A percentile compares a stretch with the other conserved stretches of the same genome.
Conservation (phyloP, 257 asterid species). For the Przewalskia tangutica region DNA sequence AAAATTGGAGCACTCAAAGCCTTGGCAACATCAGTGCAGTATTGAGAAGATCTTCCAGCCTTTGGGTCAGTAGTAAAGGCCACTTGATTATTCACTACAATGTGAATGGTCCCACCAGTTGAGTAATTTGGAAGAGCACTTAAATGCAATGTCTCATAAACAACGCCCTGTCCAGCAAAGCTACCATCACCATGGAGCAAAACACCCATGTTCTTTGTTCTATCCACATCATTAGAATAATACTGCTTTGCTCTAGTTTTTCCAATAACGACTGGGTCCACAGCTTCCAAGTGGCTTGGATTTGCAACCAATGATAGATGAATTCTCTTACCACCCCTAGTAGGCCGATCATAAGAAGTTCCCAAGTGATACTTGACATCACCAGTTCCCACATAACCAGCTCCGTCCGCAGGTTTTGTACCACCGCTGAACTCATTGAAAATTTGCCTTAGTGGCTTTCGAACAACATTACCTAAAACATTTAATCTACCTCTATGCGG, state of each 20-base stretch:
- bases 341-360: slow-evolving; percentile 21
- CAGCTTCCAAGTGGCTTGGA: slow-evolving; percentile 29
- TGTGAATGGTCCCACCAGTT: slow-evolving; percentile 55
- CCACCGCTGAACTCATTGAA: slow-evolving; percentile 34
- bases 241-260: slow-evolving; percentile 23
- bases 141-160: slow-evolving; percentile 21
- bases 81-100: slow-evolving; percentile 71
- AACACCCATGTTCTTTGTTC: slow-evolving; percentile 17
- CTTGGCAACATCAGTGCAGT: slow-evolving; percentile 73
- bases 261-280: slow-evolving; percentile 26
- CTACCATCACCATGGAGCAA: slow-evolving; percentile 27
- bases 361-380: slow-evolving; percentile 31
- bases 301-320: slow-evolving; percentile 23
- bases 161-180: slow-evolving; percentile 30
- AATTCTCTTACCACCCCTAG: slow-evolving; percentile 21
- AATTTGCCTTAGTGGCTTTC: slow-evolving; percentile 87
- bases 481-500: slow-evolving; percentile 90
- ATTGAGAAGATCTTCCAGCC: slow-evolving; percentile 66
- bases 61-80: slow-evolving; percentile 64
- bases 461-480: slow-evolving; percentile 83
- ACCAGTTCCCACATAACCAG: slow-evolving; percentile 20
- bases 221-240: slow-evolving; percentile 9
- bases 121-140: slow-evolving; percentile 18
- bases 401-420: slow-evolving; percentile 18
- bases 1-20: slow-evolving; percentile 60